phyloP scores from a whole-genome alignment of 2,329 filamentous ascomycete genomes.

The Chaetomiaceae sp. region DNA sequence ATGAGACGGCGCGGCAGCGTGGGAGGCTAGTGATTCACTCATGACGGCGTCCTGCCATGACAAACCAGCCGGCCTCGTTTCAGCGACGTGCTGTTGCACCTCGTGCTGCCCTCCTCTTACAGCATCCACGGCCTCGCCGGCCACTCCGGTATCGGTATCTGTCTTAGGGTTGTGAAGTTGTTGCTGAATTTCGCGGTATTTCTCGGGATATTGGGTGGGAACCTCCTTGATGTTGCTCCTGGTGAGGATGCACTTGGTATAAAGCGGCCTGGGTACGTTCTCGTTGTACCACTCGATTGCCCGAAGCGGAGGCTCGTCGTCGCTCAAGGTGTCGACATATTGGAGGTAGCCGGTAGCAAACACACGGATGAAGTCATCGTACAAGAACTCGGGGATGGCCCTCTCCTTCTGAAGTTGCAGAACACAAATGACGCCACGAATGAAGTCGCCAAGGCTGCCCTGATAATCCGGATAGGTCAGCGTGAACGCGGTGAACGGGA shows the following conservation, averaged over 20 bases:
- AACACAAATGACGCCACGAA: conserved; percentile 40
- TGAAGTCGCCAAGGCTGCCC: conserved; percentile 37
- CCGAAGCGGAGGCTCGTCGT: conserved; percentile 27
- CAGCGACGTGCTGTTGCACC: not conserved
- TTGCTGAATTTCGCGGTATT: conserved; percentile 18
- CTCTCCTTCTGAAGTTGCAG: conserved; percentile 32
- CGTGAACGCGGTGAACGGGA: conserved; percentile 35
- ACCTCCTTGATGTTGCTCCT: conserved; percentile 32
- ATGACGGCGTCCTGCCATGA: no score
- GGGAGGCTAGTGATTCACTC: no score
- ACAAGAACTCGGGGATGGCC: conserved; percentile 38
- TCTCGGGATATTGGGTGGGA: conserved; percentile 30
- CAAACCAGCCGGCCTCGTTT: not conserved
- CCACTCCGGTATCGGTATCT: not conserved
- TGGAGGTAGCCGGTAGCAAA: conserved; percentile 38
- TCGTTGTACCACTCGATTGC: conserved; percentile 39
- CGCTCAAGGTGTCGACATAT: conserved; percentile 32
- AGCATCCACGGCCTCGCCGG: not conserved
- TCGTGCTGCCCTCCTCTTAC: no score
- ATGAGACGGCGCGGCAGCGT: no score
- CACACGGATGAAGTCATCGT: conserved; percentile 46
- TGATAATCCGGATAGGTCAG: conserved; percentile 38
- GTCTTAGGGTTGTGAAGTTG: not conserved
- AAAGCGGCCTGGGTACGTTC: conserved; percentile 25
- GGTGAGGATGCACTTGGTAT: conserved; percentile 30